phyloP scores from a whole-genome alignment of 1,284 basidiomycete species.

The Butyriboletus pseudospeciosus region DNA sequence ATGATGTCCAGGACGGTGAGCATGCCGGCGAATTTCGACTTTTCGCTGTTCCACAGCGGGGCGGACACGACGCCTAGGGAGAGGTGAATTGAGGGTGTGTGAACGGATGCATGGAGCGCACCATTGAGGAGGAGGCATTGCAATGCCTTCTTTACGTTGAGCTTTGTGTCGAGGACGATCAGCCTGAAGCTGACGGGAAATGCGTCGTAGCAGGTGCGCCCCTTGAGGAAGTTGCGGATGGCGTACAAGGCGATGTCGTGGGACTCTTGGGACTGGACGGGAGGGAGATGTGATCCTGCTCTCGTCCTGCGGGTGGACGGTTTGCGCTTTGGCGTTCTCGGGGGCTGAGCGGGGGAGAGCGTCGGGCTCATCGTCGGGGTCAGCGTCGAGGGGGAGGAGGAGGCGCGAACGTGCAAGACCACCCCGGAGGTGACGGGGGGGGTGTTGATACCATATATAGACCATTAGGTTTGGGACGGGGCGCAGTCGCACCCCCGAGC shows the following conservation, averaged over 20 bases:
- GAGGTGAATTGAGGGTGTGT: not conserved
- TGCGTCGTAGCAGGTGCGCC: slow-evolving; percentile 88
- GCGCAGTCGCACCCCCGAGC: not conserved
- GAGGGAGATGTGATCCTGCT: slow-evolving; percentile 57
- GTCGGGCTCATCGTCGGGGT: slow-evolving; percentile 37
- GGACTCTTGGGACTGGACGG: slow-evolving; percentile 50
- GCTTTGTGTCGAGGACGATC: slow-evolving; percentile 92
- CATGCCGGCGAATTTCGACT: slow-evolving; percentile 90
- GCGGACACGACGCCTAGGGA: slow-evolving; percentile 90
- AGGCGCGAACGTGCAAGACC: slow-evolving; percentile 3
- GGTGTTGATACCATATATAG: slow-evolving; percentile 18
- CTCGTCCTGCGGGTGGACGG: slow-evolving; percentile 47
- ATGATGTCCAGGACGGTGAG: slow-evolving; percentile 95
- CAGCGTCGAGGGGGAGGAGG: not conserved
- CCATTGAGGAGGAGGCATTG: slow-evolving; percentile 88
- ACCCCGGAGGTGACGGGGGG: slow-evolving; percentile 9
- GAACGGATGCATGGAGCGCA: slow-evolving; percentile 30
- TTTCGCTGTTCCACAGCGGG: slow-evolving; percentile 95
- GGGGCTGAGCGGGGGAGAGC: slow-evolving; percentile 33
- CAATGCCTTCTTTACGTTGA: slow-evolving; percentile 90
- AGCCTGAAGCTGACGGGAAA: slow-evolving; percentile 95
- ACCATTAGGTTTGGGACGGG: slow-evolving; percentile 18
- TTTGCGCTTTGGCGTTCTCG: slow-evolving; percentile 33
- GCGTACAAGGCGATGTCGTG: slow-evolving; percentile 74
- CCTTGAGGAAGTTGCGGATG: slow-evolving; percentile 81